phyloP scores from a whole-genome alignment of 331 rosid genomes.

The Pyrus hybrid region DNA sequence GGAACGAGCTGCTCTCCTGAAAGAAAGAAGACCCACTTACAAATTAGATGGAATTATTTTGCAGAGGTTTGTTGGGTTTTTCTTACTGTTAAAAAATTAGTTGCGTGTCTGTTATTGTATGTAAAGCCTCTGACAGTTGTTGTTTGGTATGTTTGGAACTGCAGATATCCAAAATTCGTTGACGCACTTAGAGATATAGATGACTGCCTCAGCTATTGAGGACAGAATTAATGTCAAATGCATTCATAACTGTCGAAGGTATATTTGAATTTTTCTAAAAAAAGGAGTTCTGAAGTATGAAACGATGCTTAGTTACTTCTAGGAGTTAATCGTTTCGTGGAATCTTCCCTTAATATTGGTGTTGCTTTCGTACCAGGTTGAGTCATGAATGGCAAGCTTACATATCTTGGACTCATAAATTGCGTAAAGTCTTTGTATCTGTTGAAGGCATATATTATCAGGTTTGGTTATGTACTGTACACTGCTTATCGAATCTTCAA shows the following conservation, averaged over 20 bases:
- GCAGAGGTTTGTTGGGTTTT: conserved; percentile 50
- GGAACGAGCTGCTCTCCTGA: conserved; percentile 57
- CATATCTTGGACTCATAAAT: conserved; percentile 60
- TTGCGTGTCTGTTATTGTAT: background rate
- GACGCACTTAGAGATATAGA: conserved; percentile 93
- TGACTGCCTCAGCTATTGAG: conserved; percentile 69
- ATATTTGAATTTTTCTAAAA: no score
- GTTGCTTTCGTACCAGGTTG: conserved; percentile 31
- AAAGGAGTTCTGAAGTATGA: no score
- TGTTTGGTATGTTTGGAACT: conserved; percentile 2
- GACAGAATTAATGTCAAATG: conserved; percentile 59
- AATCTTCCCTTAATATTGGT: no score
- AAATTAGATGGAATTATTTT: conserved; percentile 54
- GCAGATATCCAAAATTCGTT: conserved; percentile 77
- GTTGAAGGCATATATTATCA: conserved; percentile 90
- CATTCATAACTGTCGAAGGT: conserved; percentile 69
- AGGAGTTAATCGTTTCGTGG: no score
- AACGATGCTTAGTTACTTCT: no score
- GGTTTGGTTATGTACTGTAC: conserved; percentile 29
- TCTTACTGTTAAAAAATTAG: background rate
- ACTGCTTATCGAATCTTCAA: background rate
- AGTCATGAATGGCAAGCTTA: conserved; percentile 94
- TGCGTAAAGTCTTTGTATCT: conserved; percentile 71
- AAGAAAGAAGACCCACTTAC: conserved; percentile 44
- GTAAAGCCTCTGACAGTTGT: conserved; percentile 4